phyloP scores from a whole-genome alignment of 352 stramenopile species.

The Phytophthora colocasiae region DNA sequence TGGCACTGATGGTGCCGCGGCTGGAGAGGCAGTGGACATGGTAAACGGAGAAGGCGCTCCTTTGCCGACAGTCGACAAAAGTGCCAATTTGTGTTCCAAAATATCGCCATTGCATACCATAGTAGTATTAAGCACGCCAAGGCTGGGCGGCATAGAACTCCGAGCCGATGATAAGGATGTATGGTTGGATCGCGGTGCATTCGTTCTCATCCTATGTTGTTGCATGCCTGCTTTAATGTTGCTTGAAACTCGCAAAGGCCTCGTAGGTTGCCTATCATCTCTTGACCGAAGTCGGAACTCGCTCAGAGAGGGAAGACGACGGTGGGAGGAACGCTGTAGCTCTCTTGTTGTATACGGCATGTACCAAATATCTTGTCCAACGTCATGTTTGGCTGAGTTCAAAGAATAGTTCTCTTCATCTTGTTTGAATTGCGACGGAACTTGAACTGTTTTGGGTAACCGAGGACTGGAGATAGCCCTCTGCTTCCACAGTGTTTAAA shows the following conservation, averaged over 20 bases:
- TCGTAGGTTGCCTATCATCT: constrained; percentile 53
- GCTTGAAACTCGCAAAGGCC: constrained; percentile 32
- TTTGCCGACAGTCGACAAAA: constrained; percentile 5
- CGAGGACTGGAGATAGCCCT: constrained; percentile 7
- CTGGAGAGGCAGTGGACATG: neutral
- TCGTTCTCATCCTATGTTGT: constrained; percentile 11
- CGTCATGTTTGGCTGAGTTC: constrained; percentile 1
- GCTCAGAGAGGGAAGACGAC: constrained; percentile 50
- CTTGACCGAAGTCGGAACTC: constrained; percentile 51
- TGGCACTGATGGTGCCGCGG: constrained; percentile 4
- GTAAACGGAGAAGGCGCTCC: constrained; percentile 12
- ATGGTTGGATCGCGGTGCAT: constrained; percentile 5
- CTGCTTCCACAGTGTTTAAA: neutral
- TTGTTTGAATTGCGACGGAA: constrained; percentile 2
- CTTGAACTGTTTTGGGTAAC: neutral
- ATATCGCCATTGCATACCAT: neutral
- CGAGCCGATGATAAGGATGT: constrained; percentile 15
- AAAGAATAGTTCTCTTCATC: constrained; percentile 5
- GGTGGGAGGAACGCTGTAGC: constrained; percentile 52
- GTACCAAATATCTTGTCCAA: constrained; percentile 38
- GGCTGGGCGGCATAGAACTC: constrained; percentile 5
- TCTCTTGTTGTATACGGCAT: constrained; percentile 75
- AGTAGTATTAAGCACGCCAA: neutral
- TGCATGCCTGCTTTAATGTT: constrained; percentile 12
- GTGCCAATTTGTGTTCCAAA: neutral